Evolutionary conservation across 2,329 filamentous ascomycete species (phyloP), one percentile per base, ranked within the genome.

Genomic region (Truncatella angustata): DNA sequence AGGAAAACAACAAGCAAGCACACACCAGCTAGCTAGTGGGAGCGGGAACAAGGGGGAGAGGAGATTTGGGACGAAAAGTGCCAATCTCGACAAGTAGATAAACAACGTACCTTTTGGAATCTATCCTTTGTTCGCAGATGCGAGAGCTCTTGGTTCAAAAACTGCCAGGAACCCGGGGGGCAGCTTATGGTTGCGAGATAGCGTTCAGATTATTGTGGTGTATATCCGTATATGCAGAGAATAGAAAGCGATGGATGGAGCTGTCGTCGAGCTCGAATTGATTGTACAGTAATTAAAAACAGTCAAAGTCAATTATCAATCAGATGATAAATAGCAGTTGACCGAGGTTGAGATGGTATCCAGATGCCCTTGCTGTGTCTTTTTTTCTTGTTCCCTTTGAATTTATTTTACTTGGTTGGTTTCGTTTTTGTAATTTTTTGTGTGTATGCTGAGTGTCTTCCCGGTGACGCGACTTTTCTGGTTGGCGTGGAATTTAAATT

Each of bases 271-370:
- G 60, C 59, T 56, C 62, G 67, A 62, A 67, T 61, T 69, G 62
- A 67, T 61, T 69, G 62, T 65, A 63, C 59, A 63, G 49, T 53
- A 64, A 73, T 71, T 67, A 72, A 70, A 66, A 49, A 53, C 54
- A 26, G 18, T 28, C 16, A 36, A 42, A 44, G 44, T 52, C 34
- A 42, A 18, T 46, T 49, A 49, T 52, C 34, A 42, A 18, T 46
- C 47, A 46, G 53, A 23, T 49, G 58, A 58, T 53, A 52, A 46
- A 51, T 58, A 49, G 50, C 55, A 51, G 54, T 48, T 51, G 21
- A 24, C 23, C n/a, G 36, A 37, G 20, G 18, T 12, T 50, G 14
- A 30, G 32, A 35, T 44, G 21, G 40, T 16, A 30, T 24, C 23
- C 47, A 45, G 30, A 35, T 47, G 18, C 14, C 51, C 45, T 37